A percentile compares a stretch with the other conserved stretches of the same genome.
Conservation (phyloP, 2,329 filamentous ascomycete genomes). For the Penicillium decumbens region DNA sequence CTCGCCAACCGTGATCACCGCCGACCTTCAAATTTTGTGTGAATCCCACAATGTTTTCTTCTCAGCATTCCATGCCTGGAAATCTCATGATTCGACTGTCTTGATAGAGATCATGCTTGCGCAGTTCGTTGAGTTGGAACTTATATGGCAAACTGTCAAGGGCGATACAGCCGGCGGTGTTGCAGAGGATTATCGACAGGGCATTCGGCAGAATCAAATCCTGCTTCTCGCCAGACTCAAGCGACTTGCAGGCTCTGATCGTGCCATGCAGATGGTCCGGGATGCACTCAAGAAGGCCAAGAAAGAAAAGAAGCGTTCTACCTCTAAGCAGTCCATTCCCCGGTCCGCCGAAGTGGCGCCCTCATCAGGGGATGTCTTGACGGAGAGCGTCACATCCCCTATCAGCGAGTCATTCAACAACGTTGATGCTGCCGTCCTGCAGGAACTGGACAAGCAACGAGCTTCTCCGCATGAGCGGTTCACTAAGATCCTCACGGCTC, state of each 20-base stretch:
- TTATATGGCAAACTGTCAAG: slow-evolving; percentile 65
- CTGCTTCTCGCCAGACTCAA: slow-evolving; percentile 59
- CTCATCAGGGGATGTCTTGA: slow-evolving; percentile 31
- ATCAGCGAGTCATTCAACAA: slow-evolving; percentile 41
- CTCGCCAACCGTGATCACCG: slow-evolving; percentile 42
- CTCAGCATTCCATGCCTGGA: slow-evolving; percentile 62
- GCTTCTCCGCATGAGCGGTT: slow-evolving; percentile 39
- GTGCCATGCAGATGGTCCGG: slow-evolving; percentile 56
- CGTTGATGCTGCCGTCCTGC: slow-evolving; percentile 31
- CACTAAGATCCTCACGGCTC: slow-evolving; percentile 54
- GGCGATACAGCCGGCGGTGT: slow-evolving; percentile 58
- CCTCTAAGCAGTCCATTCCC: slow-evolving; percentile 55
- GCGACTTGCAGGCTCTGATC: slow-evolving; percentile 57
- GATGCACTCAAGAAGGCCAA: slow-evolving; percentile 58
- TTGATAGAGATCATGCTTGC: slow-evolving; percentile 63
- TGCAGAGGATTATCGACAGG: slow-evolving; percentile 59
- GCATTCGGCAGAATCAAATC: slow-evolving; percentile 63
- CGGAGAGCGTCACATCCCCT: slow-evolving; percentile 38
- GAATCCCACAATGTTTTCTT: slow-evolving; percentile 58
- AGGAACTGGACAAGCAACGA: slow-evolving; percentile 34
- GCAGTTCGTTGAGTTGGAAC: slow-evolving; percentile 61
- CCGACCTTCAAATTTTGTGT: slow-evolving; percentile 47
- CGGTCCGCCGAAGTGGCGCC: slow-evolving; percentile 47
- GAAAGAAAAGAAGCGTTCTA: slow-evolving; percentile 48
- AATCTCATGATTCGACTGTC: slow-evolving; percentile 58